Conservation (phyloP, 2,329 filamentous ascomycete species). For the Colletotrichum caudatum region DNA sequence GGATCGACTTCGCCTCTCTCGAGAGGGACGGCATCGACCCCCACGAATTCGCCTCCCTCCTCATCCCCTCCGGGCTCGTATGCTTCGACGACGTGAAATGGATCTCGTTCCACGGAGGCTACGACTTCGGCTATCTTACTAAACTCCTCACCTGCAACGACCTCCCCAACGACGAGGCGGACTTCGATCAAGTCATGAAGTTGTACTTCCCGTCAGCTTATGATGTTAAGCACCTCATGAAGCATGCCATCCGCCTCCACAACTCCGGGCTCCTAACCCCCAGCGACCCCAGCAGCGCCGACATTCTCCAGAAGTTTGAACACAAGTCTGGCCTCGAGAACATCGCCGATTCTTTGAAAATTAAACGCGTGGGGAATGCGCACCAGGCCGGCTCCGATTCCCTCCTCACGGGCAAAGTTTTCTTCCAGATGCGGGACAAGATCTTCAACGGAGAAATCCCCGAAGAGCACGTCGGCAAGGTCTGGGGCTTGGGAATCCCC, state of each 20-base stretch:
- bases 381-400: conserved; percentile 96
- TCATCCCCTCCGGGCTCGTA: conserved; percentile 93
- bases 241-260: conserved; percentile 81
- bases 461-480: conserved; percentile 86
- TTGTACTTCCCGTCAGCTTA: conserved; percentile 94
- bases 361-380: conserved; percentile 86
- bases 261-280: conserved; percentile 72
- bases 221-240: conserved; percentile 98
- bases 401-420: conserved; percentile 91
- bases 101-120: conserved; percentile 98
- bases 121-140: conserved; percentile 97
- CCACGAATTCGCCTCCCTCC: conserved; percentile 85
- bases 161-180: conserved; percentile 87
- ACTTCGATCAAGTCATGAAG: conserved; percentile 90
- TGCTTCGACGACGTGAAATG: conserved; percentile 90
- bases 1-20: conserved; percentile 90
- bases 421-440: conserved; percentile 90
- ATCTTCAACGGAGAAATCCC: conserved; percentile 88
- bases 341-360: conserved; percentile 91
- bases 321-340: conserved; percentile 93
- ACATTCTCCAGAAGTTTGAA: conserved; percentile 86
- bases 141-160: conserved; percentile 89
- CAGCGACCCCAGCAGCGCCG: conserved; percentile 72
- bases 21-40: conserved; percentile 92
- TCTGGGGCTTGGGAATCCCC: conserved; percentile 89